Base-by-base conservation (phyloP, 495 filamentous ascomycete genomes). In the Aspergillus egyptiacus region DNA sequence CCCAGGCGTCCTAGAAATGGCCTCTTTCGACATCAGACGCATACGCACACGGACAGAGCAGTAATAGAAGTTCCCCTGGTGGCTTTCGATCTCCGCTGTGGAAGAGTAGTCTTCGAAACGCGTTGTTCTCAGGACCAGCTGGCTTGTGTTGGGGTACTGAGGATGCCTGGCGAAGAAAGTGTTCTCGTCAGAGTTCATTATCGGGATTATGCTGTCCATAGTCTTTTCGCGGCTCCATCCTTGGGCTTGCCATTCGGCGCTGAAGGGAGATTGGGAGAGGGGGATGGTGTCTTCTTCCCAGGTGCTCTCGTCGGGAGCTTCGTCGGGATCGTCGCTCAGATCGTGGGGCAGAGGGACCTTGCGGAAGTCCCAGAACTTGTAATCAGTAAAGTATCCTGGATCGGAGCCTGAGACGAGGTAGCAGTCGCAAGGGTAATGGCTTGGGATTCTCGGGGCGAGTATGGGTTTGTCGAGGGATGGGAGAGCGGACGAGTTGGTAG, bases 291-390 rank as follows among this genome's bases (percentile, higher is more conserved):
- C 48, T 13, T n/a, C 39, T 22, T 39, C 44, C 23, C 17, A 40
- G 15, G 14, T 37, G 38, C 32, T 46, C 28, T n/a, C 43, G 17
- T 42, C 53, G 31, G 44, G 32, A 30, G 24, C 47, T 24, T 24
- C 28, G 42, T 2, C 19, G 39, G 55, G 57, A 24, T 10, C 48
- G 15, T 43, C 51, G 25, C 40, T 36, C 39, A 28, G 51, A 33
- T 25, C 32, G 36, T 3, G 14, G 31, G 57, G 58, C 18, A 68
- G 53, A n/a, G 64, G 53, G 14, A 68, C 58, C 14, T 60, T 38
- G 17, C 84, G 79, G 59, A 82, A 89, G 67, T 89, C 85, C 67
- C 75, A 83, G 62, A 87, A 80, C 28, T 73, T 73, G 67, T 86
- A 80, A 56, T 78, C 68, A 17, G 70, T 72, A 61, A 85, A 87